Conservation (phyloP, 208 protist species). For the Endotrypanum monterogeii region DNA sequence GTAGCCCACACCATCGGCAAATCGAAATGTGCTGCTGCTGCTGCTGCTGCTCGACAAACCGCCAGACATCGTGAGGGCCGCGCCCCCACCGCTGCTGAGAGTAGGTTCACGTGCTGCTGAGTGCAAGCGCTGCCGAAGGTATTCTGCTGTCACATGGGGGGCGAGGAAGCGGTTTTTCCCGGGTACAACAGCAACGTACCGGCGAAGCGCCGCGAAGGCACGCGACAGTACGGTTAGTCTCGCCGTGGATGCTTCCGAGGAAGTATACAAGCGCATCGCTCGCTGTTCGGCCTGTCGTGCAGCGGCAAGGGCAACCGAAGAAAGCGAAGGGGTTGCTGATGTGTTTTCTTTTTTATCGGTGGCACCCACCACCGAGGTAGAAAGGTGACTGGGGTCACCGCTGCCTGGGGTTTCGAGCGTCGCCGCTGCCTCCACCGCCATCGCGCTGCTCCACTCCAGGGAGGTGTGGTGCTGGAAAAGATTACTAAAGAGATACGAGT, state of each 20-base stretch:
- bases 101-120: constrained; percentile 22
- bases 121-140: constrained; percentile 59
- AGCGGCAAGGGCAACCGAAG: not conserved
- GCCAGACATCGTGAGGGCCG: not conserved
- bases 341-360: not conserved
- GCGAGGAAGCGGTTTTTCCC: constrained; percentile 47
- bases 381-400: not conserved
- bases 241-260: constrained; percentile 48
- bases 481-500: constrained; percentile 81
- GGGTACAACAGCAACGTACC: constrained; percentile 45
- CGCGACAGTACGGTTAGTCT: constrained; percentile 66
- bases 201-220: constrained; percentile 74
- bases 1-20: constrained; percentile 20
- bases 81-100: constrained; percentile 4
- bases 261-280: constrained; percentile 47
- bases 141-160: constrained; percentile 67
- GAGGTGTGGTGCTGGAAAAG: constrained; percentile 42
- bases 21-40: constrained; percentile 6
- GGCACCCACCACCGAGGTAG: not conserved
- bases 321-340: not conserved
- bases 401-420: not conserved
- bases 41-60: constrained; percentile 7
- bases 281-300: constrained; percentile 13
- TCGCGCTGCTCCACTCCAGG: constrained; percentile 12
- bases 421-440: constrained; percentile 11